These are phyloP conservation scores for Diaporthe longicolla DNA, from an alignment of 2,329 filamentous ascomycete species.

Conservation along the genomic window DNA sequence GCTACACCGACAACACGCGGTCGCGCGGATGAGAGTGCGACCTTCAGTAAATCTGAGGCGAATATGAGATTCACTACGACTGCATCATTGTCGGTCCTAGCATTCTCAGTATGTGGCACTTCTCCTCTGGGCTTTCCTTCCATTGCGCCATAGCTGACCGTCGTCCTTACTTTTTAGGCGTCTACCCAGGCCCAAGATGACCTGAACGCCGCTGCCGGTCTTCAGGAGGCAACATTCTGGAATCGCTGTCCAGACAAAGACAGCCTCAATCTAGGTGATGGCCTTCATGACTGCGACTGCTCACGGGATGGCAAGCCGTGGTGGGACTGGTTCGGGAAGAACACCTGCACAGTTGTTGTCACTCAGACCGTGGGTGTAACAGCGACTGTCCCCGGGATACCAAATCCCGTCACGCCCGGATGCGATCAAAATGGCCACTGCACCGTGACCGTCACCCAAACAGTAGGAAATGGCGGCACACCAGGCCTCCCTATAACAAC, in stretches of 20 bases:
- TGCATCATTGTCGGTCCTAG: slow-evolving; percentile 1
- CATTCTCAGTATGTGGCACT: neutral
- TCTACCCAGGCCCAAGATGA: slow-evolving; percentile 7
- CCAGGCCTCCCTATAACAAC: slow-evolving; percentile 1
- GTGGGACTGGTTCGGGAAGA: slow-evolving; percentile 14
- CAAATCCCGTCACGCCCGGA: slow-evolving; percentile 1
- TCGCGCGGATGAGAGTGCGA: neutral
- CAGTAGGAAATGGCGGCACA: neutral
- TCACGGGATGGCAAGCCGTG: slow-evolving; percentile 16
- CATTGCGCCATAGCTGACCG: neutral
- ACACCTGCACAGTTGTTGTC: slow-evolving; percentile 1
- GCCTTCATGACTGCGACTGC: slow-evolving; percentile 5
- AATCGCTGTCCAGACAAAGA: slow-evolving; percentile 16
- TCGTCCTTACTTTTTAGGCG: neutral
- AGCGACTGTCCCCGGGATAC: neutral
- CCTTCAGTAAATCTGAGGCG: slow-evolving; percentile 6
- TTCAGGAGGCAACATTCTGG: slow-evolving; percentile 1
- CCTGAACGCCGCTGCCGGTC: neutral
- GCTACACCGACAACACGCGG: neutral
- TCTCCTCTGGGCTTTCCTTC: no score
- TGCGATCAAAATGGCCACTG: slow-evolving; percentile 17
- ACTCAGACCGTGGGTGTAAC: slow-evolving; percentile 5
- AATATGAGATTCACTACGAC: slow-evolving; percentile 1
- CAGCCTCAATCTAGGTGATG: neutral
- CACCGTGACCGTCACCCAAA: slow-evolving; percentile 22